Percentiles rank a stretch among this genome's conserved stretches.
These are phyloP conservation scores for Alternaria panax DNA, from an alignment of 2,329 filamentous ascomycete genomes.

Conservation along the genomic window DNA sequence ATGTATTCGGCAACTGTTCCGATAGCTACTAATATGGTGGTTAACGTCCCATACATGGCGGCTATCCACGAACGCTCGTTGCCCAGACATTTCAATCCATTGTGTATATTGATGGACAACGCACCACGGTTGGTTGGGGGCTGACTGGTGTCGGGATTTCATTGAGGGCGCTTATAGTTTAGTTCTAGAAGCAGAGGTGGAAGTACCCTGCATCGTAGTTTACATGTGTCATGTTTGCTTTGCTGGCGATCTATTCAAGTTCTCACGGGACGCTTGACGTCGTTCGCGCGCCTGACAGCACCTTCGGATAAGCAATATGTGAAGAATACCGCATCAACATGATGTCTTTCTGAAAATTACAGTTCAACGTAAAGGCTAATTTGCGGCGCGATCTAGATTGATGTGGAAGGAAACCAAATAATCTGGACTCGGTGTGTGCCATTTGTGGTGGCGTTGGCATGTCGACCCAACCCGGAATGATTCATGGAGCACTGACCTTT, in stretches of 20 bases:
- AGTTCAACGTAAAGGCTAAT: conserved; percentile 13
- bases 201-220: not conserved
- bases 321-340: not conserved
- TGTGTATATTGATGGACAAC: not conserved
- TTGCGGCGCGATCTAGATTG: not conserved
- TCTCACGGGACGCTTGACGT: not conserved
- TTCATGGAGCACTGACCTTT: conserved; percentile 15
- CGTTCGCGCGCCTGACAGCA: not conserved
- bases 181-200: not conserved
- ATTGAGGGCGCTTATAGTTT: not conserved
- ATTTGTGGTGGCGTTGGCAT: conserved; percentile 16
- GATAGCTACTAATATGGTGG: not conserved
- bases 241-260: not conserved
- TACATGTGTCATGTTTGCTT: not conserved
- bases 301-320: not conserved
- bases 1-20: not conserved
- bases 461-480: conserved; percentile 20
- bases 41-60: not conserved
- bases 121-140: not conserved
- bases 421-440: conserved; percentile 1
- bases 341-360: not conserved
- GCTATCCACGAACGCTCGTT: not conserved
- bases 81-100: not conserved
- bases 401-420: not conserved
- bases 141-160: not conserved